phyloP scores from a whole-genome alignment of 2,329 filamentous ascomycete species.

The Stagonosporopsis vannaccii region DNA sequence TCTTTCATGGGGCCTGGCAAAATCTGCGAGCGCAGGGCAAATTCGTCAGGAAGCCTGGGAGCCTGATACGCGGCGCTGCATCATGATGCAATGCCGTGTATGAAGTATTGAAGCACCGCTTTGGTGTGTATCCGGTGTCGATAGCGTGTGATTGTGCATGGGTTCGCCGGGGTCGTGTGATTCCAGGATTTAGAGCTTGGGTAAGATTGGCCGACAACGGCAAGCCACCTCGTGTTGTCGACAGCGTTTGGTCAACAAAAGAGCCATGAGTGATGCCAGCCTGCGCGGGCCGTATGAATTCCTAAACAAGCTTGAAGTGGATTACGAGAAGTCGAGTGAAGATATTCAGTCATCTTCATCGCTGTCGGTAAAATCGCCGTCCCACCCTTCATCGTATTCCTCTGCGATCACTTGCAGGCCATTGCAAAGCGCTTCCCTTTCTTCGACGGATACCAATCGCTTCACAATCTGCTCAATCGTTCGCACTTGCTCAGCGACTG shows the following conservation, averaged over 20 bases:
- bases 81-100: constrained; percentile 19
- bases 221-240: constrained; percentile 20
- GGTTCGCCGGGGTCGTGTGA: constrained; percentile 11
- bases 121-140: constrained; percentile 25
- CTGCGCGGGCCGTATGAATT: constrained; percentile 22
- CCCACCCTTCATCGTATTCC: constrained; percentile 89
- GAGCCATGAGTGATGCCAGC: background rate
- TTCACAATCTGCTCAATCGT: constrained; percentile 68
- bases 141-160: constrained; percentile 30
- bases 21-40: background rate
- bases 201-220: constrained; percentile 18
- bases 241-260: constrained; percentile 10
- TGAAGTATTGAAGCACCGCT: constrained; percentile 29
- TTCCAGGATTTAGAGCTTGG: constrained; percentile 10
- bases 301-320: constrained; percentile 12
- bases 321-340: background rate
- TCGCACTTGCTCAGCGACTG: constrained; percentile 74
- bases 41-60: background rate
- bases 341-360: constrained; percentile 66
- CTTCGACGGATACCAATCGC: constrained; percentile 73
- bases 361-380: constrained; percentile 67
- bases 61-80: constrained; percentile 2
- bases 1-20: background rate
- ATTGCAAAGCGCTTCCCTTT: constrained; percentile 84
- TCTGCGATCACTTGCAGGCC: constrained; percentile 83